Evolutionary conservation across 371 early-diverging fungal genomes (phyloP).

Genomic region (Syncephalastrum contaminatum): DNA sequence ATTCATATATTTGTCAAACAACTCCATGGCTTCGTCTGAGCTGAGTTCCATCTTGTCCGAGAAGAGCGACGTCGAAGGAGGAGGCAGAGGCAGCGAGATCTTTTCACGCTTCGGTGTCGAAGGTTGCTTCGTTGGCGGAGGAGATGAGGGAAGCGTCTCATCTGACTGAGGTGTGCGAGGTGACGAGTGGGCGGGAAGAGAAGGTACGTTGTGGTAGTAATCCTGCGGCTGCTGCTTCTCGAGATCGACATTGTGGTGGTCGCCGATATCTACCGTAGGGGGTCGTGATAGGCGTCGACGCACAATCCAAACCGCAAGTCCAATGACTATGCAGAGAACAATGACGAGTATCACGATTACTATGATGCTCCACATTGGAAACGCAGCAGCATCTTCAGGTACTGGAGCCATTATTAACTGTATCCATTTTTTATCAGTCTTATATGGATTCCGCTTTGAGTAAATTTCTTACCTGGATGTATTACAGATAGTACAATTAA

Average conservation of each 20-base stretch:
- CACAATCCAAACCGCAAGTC: conserved; percentile 7
- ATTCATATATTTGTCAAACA: conserved; percentile 29
- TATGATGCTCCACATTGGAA: conserved; percentile 29
- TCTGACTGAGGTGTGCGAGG: not conserved
- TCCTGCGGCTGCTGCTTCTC: not conserved
- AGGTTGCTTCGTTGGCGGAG: conserved; percentile 2
- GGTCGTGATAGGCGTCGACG: conserved; percentile 7
- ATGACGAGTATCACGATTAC: conserved; percentile 15
- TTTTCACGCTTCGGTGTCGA: conserved; percentile 7
- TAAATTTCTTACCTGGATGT: conserved; percentile 1
- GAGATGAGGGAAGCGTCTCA: not conserved
- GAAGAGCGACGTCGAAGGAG: conserved; percentile 32
- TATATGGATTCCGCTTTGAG: too few species aligned
- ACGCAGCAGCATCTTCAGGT: not conserved
- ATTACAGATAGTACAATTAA: conserved; percentile 5
- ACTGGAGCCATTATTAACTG: conserved; percentile 2
- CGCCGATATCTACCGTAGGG: conserved; percentile 5
- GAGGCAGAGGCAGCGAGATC: conserved; percentile 30
- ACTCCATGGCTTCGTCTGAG: conserved; percentile 23
- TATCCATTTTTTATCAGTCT: too few species aligned
- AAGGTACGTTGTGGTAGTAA: too few species aligned
- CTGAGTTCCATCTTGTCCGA: conserved; percentile 43
- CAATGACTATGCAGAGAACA: conserved; percentile 3
- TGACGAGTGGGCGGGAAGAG: not conserved
- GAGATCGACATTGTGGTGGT: not conserved